Evolutionary conservation across 805 yeast species (phyloP), one percentile per base, ranked within the genome.

Genomic region (Starmerella vitae): DNA sequence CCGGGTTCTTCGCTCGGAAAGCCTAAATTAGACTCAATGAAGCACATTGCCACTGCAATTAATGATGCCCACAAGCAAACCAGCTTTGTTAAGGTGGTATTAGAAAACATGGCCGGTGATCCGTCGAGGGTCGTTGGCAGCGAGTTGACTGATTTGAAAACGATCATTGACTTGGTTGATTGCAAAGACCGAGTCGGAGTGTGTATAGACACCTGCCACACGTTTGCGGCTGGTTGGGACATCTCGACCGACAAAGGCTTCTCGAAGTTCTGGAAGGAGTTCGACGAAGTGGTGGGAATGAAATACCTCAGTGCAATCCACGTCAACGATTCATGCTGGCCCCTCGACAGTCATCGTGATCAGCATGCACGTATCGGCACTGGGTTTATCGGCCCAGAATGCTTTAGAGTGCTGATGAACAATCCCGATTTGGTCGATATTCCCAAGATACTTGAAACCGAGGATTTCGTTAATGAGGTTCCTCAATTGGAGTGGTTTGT

Each of bases 21-120:
- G 20, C 82, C 79, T 53, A 81, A 78, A 52, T 54, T 59, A 4
- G 70, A 64, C 15, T 84, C 93, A 1, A 60, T 86, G 28, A 61
- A 60, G 37, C 72, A 75, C 42, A 63, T 91, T 47, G 97, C 97
- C 0, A 65, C 66, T 19, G 78, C 79, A 49, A 76, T 91, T 46
- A 88, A 91, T 57, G 67, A 62, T 34, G 96, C 94, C 4, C 77
- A 81, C 35, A 59, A 60, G 20, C 74, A 73, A 41, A 91, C 98
- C 0, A 51, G 62, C 5, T 78, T 74, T 54, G 97, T 91, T 24
- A 86, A 78, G 53, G 76, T 91, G 32, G 93, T 91, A 10, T 67
- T 91, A 43, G 98, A 91, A 54, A 91, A 88, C 55, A 91, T 91
- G 98, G 95, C 98, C 1, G 98, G 98, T 8, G 93, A 84, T 50